phyloP scores from a whole-genome alignment of 1,284 basidiomycete species.

The Heterobasidion irregulare region DNA sequence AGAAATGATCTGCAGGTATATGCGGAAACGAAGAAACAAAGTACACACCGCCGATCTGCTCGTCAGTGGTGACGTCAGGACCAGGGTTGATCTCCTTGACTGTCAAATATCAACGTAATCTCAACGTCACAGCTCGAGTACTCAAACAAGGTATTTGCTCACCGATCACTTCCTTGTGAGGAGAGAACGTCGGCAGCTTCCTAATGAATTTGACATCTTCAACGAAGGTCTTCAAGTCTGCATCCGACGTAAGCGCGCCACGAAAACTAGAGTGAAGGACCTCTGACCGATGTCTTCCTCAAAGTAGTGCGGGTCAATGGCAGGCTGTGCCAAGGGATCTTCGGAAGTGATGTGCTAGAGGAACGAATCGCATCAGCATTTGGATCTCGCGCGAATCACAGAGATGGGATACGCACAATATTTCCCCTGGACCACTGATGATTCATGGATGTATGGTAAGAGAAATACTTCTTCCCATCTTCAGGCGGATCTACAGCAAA shows the following conservation, averaged over 20 bases:
- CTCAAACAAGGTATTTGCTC: background rate
- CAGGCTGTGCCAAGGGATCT: conserved; percentile 31
- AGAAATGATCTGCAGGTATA: background rate
- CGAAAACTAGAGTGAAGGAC: background rate
- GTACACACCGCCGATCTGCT: background rate
- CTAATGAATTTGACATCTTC: conserved; percentile 37
- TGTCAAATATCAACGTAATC: background rate
- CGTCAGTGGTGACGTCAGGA: conserved; percentile 12
- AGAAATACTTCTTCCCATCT: conserved; percentile 23
- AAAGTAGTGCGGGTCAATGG: conserved; percentile 41
- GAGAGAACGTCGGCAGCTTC: conserved; percentile 30
- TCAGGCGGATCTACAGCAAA: conserved; percentile 16
- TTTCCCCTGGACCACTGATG: conserved; percentile 31
- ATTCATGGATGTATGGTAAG: conserved; percentile 23
- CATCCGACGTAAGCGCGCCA: background rate
- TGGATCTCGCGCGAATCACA: no score
- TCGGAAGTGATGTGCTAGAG: conserved; percentile 27
- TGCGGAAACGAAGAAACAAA: background rate
- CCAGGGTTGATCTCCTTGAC: conserved; percentile 30
- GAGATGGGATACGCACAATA: conserved; percentile 17
- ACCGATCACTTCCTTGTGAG: conserved; percentile 30
- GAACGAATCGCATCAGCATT: no score
- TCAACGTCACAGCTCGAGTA: background rate
- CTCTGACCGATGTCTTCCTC: conserved; percentile 35
- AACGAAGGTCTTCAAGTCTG: conserved; percentile 34